These are phyloP conservation scores for Excoecaria agallocha DNA, from an alignment of 345 rosid genomes.

Conservation along the genomic window DNA sequence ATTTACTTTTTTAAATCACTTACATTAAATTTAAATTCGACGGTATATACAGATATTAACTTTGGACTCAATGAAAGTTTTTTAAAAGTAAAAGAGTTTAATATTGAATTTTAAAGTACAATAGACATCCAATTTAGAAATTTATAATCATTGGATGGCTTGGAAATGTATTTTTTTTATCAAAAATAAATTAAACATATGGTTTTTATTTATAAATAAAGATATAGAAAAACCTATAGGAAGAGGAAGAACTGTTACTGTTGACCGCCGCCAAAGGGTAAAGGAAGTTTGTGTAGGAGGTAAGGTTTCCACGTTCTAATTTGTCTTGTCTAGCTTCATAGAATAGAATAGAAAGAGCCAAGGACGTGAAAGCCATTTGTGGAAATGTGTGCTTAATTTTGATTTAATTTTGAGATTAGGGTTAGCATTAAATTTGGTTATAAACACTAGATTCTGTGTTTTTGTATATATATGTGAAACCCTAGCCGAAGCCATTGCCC, in stretches of 20 bases:
- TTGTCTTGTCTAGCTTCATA: background rate
- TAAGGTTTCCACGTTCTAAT: slow-evolving; percentile 5
- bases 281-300: background rate
- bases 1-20: too few species aligned
- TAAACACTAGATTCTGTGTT: background rate
- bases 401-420: background rate
- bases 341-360: background rate
- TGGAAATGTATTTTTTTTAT: too few species aligned
- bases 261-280: slow-evolving; percentile 16
- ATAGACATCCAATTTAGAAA: too few species aligned
- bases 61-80: too few species aligned
- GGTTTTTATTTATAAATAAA: too few species aligned
- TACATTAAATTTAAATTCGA: too few species aligned
- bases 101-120: too few species aligned
- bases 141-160: too few species aligned
- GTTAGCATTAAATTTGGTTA: background rate
- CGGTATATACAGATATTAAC: too few species aligned
- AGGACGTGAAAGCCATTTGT: background rate
- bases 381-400: background rate
- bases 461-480: slow-evolving; percentile 13
- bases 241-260: background rate
- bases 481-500: slow-evolving; percentile 17
- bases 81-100: too few species aligned
- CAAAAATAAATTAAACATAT: too few species aligned
- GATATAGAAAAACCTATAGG: background rate